Evolutionary conservation across 106 monocot species (phyloP), one percentile per base, ranked within the genome.

Genomic region (Dendrobium nobile): DNA sequence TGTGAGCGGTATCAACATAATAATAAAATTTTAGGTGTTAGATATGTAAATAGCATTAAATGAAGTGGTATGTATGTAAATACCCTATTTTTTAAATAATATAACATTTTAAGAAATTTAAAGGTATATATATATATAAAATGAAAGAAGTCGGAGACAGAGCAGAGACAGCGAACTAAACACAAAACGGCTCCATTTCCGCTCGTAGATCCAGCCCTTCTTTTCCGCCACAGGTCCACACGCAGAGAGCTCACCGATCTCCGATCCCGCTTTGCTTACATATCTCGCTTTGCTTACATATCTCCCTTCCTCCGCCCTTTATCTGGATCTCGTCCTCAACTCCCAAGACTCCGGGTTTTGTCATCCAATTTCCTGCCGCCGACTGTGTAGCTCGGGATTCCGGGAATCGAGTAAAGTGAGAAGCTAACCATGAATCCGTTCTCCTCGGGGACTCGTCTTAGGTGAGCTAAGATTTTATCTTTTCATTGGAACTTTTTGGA

Each of bases 391-490:
- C 76, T 47, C 45, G 26, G 76, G 84, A 79, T 75, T 75, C 79
- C 70, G 45, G 67, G 73, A 31, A 48, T 48, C 26, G 48, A 11
- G 3, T 15, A 76, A 41, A 41, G 22, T 22, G 48, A 48, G 48
- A 27, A 18, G 75, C 59, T 48, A 70, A 79, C 80, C 84, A 92
- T 92, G 89, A 92, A 92, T 84, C 92, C 92, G 77, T 92, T 92
- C 80, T 92, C 89, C 13, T 92, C 92, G 20, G 92, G 92, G 5
- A 89, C 92, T 27, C 92, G 92, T 40, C 77, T 92, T 65, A 89
- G 92, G 92, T 92, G 37, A 79, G 87, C 56, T 76, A 43, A 41
- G 26, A 19, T 56, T 16, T 84, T 74, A 41, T 11, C 40, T 19
- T 55, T 41, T 58, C 27, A n/a, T 26, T 78, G 16, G 67, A 67